phyloP scores from a whole-genome alignment of 257 asterid species.

The Solanum virginianum region DNA sequence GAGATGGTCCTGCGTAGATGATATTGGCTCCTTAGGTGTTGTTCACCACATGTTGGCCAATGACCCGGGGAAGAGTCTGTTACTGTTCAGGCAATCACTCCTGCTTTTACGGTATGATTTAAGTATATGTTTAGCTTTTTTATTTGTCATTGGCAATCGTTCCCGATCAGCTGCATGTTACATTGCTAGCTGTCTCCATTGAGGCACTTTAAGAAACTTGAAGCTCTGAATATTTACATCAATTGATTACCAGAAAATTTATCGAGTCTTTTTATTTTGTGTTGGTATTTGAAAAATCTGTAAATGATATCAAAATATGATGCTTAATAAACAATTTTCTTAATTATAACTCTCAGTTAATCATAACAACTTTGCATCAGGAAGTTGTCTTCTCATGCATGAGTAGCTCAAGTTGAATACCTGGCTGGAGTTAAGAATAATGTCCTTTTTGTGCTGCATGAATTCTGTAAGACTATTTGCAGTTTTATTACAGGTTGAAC shows the following conservation, averaged over 20 bases:
- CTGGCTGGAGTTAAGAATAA: background rate
- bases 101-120: conserved; percentile 57
- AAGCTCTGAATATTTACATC: background rate
- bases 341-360: background rate
- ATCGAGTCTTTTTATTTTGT: background rate
- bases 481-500: conserved; percentile 44
- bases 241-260: background rate
- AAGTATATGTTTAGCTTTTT: background rate
- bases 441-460: background rate
- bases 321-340: background rate
- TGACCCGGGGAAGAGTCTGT: conserved; percentile 83
- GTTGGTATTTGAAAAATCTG: background rate
- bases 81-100: conserved; percentile 80
- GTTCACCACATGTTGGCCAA: conserved; percentile 87
- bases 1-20: conserved; percentile 91
- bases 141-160: background rate
- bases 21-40: conserved; percentile 89
- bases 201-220: background rate
- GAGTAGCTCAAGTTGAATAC: background rate
- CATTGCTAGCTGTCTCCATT: background rate
- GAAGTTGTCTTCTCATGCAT: background rate
- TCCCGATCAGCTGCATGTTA: background rate
- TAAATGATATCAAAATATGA: background rate
- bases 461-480: background rate
- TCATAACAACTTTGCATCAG: background rate